Base-by-base conservation (phyloP, 176 grass and related monocot genomes). In the Triticum aestivum region DNA sequence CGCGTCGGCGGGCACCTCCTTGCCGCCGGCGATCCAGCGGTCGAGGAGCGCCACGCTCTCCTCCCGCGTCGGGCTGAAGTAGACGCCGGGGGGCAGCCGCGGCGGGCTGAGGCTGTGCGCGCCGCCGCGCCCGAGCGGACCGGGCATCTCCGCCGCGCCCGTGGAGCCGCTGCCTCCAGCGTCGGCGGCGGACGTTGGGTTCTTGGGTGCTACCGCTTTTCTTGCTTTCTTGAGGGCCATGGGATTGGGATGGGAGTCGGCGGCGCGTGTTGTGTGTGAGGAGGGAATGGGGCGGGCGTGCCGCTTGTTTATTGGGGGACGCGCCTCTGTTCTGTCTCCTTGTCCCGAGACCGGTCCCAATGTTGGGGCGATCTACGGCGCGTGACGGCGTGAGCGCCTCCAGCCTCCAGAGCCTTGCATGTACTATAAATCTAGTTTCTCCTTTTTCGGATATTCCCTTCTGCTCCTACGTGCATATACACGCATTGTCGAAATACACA, bases 21-120 rank as follows among this genome's bases (percentile, higher is more conserved):
- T 27, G 49, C 27, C 21, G 20, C 51, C 63, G 9, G 64, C 37
- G 27, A 70, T 61, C 64, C 10, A 15, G 3, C 73, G 64, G 49
- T 61, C 23, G 51, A 88, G 37, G 65, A 88, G 8, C 27, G 3
- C 72, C 13, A 75, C 37, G 83, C 73, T 70, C 10, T 83, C 80
- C 51, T 63, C 51, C 38, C 37, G 73, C 72, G 33, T 8, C 27
- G 80, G 86, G 64, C 77, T 78, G 86, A 88, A 83, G 64, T 88
- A 88, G 26, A 78, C 64, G 47, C 86, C 79, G 9, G 64, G 37
- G 32, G 80, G 73, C 3, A 83, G 72, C n/a, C 4, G 39, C 79
- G 64, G 79, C 44, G 42, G 44, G 9, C 8, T 42, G 33, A 39
- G 11, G 11, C 26, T 33, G 11, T 24, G 23, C 23, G 23, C 23